Base-by-base conservation (phyloP, 768 basidiomycete species). In the Tulasnella sp. region DNA sequence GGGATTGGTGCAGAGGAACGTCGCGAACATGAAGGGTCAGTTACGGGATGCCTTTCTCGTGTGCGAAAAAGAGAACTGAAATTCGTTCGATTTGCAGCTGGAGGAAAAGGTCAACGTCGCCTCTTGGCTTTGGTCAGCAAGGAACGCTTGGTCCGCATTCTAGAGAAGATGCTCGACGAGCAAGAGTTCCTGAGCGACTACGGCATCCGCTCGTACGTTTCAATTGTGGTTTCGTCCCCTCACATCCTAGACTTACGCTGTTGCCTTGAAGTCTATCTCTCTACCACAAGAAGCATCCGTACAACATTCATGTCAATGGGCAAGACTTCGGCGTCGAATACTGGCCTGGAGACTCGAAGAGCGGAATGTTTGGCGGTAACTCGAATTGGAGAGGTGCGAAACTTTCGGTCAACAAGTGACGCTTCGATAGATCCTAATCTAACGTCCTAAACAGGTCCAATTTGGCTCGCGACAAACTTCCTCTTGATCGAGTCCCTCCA, bases 151-250 rank as follows among this genome's bases (percentile, higher is more conserved):
- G 88, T 94, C 42, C 90, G 90, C 78, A 97, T 99, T 81, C 86
- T 99, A 81, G 92, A 97, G 87, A 97, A 96, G 88, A 98, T 99
- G 98, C 86, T 99, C 78, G 95, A 99, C 84, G 98, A 98, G 86
- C 92, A 93, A 80, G 98, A 99, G 86, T 99, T 99, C 87, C 88
- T 99, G 83, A 95, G 95, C 83, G 96, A 97, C 83, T 92, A 97
- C 84, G 98, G 98, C 72, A 93, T 99, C 82, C 90, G 98, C 88
- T 99, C 97, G 94, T 97, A 82, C 85, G 96, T 90, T 5, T 31
- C 74, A 37, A n/a, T 22, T 44, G 4, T 22, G 41, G 40, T 37
- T 37, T 22, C 20, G n/a, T 22, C 37, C 31, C 40, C 3, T 31
- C 22, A 22, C 74, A 48, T 22, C 7, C 18, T 40, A 1, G 6